phyloP scores from a whole-genome alignment of 768 basidiomycete genomes.

The Termitomyces titanicus region DNA sequence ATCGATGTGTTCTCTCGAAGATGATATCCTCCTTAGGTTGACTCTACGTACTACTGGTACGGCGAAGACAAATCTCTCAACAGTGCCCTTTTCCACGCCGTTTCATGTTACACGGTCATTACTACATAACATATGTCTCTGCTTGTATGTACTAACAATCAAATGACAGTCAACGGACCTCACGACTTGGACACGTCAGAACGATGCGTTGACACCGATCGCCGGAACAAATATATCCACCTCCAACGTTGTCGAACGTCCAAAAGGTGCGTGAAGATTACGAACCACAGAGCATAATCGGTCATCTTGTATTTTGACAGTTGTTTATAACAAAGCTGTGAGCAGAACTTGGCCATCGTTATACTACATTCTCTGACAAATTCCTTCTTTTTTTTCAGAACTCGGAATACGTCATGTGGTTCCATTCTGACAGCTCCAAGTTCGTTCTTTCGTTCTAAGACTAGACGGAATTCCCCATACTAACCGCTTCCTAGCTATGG shows the following conservation, averaged over 20 bases:
- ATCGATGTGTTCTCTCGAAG: neutral
- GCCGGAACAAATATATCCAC: slow-evolving; percentile 53
- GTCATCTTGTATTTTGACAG: slow-evolving; percentile 23
- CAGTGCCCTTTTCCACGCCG: slow-evolving; percentile 51
- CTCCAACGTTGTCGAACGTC: slow-evolving; percentile 57
- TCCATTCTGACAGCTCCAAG: slow-evolving; percentile 63
- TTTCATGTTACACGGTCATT: slow-evolving; percentile 53
- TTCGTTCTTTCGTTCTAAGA: slow-evolving; percentile 20
- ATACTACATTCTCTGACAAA: neutral
- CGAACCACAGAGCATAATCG: neutral
- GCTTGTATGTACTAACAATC: neutral
- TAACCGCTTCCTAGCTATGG: slow-evolving; percentile 41
- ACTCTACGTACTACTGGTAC: slow-evolving; percentile 55
- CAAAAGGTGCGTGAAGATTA: slow-evolving; percentile 41
- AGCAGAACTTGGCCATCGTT: neutral
- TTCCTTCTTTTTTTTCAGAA: slow-evolving; percentile 31
- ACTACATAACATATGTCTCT: neutral
- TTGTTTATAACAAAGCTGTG: slow-evolving; percentile 51
- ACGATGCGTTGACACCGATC: slow-evolving; percentile 53
- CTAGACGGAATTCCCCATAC: neutral
- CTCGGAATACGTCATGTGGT: slow-evolving; percentile 68
- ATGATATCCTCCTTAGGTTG: slow-evolving; percentile 31
- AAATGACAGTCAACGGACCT: slow-evolving; percentile 43
- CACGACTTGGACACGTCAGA: slow-evolving; percentile 52
- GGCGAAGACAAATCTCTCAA: slow-evolving; percentile 62